Evolutionary conservation across 108 stramenopile genomes (phyloP).

Genomic region (Cyclotella choctawhatcheeana): DNA sequence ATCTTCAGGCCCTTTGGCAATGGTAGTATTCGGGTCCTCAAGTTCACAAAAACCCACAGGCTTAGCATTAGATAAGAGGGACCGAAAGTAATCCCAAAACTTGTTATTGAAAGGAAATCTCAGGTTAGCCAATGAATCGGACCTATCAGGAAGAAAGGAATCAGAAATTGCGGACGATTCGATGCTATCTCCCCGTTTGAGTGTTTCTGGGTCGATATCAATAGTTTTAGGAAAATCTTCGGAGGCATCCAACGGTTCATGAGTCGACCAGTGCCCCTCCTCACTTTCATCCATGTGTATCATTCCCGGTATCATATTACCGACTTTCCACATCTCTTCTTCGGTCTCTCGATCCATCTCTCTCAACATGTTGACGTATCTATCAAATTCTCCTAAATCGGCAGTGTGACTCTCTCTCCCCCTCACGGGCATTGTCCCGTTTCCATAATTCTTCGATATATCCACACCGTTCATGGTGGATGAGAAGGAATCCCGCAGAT

Average conservation of each 20-base stretch:
- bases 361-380: constrained; percentile 7
- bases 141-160: too few species aligned
- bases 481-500: neutral
- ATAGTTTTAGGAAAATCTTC: neutral
- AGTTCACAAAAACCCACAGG: constrained; percentile 34
- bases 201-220: neutral
- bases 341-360: constrained; percentile 4
- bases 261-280: neutral
- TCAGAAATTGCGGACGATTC: too few species aligned
- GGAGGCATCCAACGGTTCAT: neutral
- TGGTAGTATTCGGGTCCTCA: constrained; percentile 13
- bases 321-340: neutral
- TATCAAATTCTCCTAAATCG: constrained; percentile 33
- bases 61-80: constrained; percentile 24
- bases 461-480: constrained; percentile 19
- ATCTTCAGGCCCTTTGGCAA: constrained; percentile 32
- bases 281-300: neutral
- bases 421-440: constrained; percentile 28
- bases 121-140: neutral
- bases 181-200: neutral
- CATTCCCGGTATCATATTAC: neutral
- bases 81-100: constrained; percentile 37
- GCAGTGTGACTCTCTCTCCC: constrained; percentile 37
- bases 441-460: constrained; percentile 20
- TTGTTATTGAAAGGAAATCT: constrained; percentile 23